Conservation (phyloP, 23 red algal species). For the Pyropia haitanensis region DNA sequence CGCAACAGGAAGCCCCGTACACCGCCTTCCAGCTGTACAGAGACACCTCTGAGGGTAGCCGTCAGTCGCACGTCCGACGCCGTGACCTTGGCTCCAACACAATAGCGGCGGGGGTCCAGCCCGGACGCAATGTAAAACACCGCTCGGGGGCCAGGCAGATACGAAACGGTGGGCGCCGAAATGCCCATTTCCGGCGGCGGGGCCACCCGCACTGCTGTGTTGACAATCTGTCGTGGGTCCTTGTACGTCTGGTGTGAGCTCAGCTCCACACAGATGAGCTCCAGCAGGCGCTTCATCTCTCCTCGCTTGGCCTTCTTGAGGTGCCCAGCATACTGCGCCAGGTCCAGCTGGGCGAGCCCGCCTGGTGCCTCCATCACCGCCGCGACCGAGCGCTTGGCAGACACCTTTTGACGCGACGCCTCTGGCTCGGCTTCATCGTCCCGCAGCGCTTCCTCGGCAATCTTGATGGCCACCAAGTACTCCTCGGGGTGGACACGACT, state of each 20-base stretch:
- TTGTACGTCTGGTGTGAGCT: too few relatives aligned
- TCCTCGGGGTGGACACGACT: constrained; percentile 90
- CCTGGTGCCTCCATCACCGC: constrained; percentile 59
- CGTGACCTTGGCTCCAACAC: constrained; percentile 24
- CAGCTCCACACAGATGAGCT: too few relatives aligned
- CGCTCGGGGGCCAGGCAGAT: constrained; percentile 22
- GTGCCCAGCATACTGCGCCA: constrained; percentile 63
- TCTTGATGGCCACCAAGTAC: constrained; percentile 75
- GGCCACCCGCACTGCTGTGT: too few relatives aligned
- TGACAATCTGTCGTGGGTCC: too few relatives aligned
- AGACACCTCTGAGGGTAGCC: constrained; percentile 6
- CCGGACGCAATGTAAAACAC: constrained; percentile 39
- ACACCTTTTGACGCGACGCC: too few relatives aligned
- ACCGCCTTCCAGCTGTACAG: constrained; percentile 5
- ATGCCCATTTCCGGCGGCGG: too few relatives aligned
- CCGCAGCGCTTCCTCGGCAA: constrained; percentile 70
- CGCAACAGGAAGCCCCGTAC: constrained; percentile 32
- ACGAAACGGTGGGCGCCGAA: too few relatives aligned
- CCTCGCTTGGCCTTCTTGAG: constrained; percentile 20
- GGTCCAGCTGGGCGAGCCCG: constrained; percentile 34
- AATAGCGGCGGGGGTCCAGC: constrained; percentile 25
- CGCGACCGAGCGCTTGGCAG: neutral
- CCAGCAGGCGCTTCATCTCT: too few relatives aligned
- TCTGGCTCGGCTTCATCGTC: constrained; percentile 27
- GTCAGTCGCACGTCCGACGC: constrained; percentile 29